Evolutionary conservation across 2,329 filamentous ascomycete species (phyloP), one percentile per base, ranked within the genome.

Genomic region (Colletotrichum tropicicola): DNA sequence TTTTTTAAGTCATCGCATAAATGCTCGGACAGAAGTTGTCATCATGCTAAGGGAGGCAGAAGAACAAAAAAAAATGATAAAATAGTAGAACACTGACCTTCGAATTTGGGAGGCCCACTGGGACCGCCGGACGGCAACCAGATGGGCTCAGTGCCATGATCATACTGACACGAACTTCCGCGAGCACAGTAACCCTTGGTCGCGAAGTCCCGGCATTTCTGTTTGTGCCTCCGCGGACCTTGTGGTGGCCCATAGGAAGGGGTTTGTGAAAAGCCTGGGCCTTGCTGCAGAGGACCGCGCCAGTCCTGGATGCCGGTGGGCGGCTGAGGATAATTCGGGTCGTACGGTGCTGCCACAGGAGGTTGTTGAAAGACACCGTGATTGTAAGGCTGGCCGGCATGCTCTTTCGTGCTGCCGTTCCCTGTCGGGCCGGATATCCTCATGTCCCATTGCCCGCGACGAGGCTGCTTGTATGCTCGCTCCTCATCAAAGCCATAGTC

Each of bases 121-220:
- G 37, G 52, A 32, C 55, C 65, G 53, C 21, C 57, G 6, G 43
- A 52, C 15, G 61, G 51, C 17, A 67, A 17, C 56, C 56, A 57
- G 25, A 66, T 57, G n/a, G 65, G 62, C 47, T 67, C 61, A 73
- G 49, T 82, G 8, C 86, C 88, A 73, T 95, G 92, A 69, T 93
- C 88, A 70, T 87, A 93, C 39, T 82, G 84, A 76, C 92, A 94
- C 21, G 83, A 85, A 70, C 82, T 87, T 3, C 91, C 91, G 39
- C 88, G 80, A 6, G 88, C 84, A 72, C 92, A 94, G 71, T 86
- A 92, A 0, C 92, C 92, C 69, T 92, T 92, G 1, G 80, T 86
- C 62, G 93, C 90, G 70, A 91, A 93, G 74, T 93, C 89, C 61
- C 86, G 83, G 72, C 92, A 94, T 62, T 87, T 82, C 60, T 82